These are phyloP conservation scores for Leccinum rimulosum DNA, from an alignment of 768 basidiomycete species.

Conservation along the genomic window DNA sequence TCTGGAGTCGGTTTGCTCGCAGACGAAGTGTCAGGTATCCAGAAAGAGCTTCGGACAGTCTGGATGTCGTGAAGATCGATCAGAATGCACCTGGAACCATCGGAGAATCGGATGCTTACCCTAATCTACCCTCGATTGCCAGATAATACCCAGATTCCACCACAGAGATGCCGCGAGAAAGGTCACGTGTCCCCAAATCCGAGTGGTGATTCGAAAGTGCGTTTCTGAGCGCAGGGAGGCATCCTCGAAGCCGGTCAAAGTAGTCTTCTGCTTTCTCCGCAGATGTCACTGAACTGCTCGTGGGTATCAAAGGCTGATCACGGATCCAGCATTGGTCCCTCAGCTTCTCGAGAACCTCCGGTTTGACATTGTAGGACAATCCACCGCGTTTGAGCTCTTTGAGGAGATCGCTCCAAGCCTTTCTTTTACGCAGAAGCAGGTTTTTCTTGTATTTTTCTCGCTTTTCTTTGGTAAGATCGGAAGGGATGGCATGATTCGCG, in stretches of 20 bases:
- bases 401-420: slow-evolving; percentile 87
- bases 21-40: slow-evolving; percentile 13
- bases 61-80: not conserved
- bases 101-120: slow-evolving; percentile 47
- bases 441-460: slow-evolving; percentile 68
- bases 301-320: slow-evolving; percentile 51
- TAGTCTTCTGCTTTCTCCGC: slow-evolving; percentile 56
- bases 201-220: slow-evolving; percentile 68
- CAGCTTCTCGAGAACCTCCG: slow-evolving; percentile 61
- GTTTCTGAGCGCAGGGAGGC: slow-evolving; percentile 64
- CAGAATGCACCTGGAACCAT: not conserved
- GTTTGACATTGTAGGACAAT: slow-evolving; percentile 66
- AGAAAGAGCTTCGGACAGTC: slow-evolving; percentile 22
- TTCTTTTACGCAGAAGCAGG: slow-evolving; percentile 77
- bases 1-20: slow-evolving; percentile 18
- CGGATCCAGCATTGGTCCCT: slow-evolving; percentile 59
- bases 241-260: slow-evolving; percentile 58
- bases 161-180: slow-evolving; percentile 73
- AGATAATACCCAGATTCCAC: slow-evolving; percentile 78
- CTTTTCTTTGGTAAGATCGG: slow-evolving; percentile 43
- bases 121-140: slow-evolving; percentile 57
- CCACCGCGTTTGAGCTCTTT: slow-evolving; percentile 85
- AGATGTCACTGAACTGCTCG: slow-evolving; percentile 19
- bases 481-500: slow-evolving; percentile 42
- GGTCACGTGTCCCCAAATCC: slow-evolving; percentile 84